Percentiles rank a stretch among this genome's conserved stretches.
Conservation (phyloP, 306 rosid genomes). For the Senna siamea region DNA sequence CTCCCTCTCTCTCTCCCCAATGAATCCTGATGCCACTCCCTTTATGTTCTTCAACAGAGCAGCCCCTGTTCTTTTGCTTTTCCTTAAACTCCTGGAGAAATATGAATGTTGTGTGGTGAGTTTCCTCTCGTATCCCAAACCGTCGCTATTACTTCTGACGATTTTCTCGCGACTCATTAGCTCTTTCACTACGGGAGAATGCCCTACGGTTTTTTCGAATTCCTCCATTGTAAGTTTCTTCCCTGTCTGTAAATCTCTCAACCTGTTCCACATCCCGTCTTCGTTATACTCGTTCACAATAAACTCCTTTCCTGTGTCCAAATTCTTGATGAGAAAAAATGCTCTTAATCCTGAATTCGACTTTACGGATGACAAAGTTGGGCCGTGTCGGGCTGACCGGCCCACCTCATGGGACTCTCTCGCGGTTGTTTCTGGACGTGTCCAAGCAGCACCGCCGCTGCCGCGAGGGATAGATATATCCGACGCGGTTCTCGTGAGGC, state of each 20-base stretch:
- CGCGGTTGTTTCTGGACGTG: not conserved
- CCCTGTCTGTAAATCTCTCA: slow-evolving; percentile 82
- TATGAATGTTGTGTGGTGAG: slow-evolving; percentile 36
- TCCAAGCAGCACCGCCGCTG: slow-evolving; percentile 10
- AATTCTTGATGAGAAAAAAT: slow-evolving; percentile 70
- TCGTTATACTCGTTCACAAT: slow-evolving; percentile 70
- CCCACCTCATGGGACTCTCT: not conserved
- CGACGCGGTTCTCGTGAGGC: slow-evolving; percentile 55
- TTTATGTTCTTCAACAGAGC: slow-evolving; percentile 70
- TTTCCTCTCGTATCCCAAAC: slow-evolving; percentile 44
- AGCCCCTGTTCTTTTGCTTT: slow-evolving; percentile 77
- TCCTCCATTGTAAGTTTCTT: slow-evolving; percentile 86
- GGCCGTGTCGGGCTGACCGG: not conserved
- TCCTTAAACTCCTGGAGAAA: slow-evolving; percentile 62
- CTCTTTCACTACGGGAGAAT: slow-evolving; percentile 69
- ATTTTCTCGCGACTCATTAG: slow-evolving; percentile 64
- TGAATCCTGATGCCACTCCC: slow-evolving; percentile 66
- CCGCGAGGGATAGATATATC: slow-evolving; percentile 12
- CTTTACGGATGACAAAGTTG: slow-evolving; percentile 27
- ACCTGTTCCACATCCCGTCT: slow-evolving; percentile 77
- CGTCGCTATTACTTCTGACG: not conserved
- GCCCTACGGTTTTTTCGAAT: slow-evolving; percentile 71
- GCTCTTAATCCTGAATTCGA: slow-evolving; percentile 48
- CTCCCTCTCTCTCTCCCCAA: slow-evolving; percentile 64
- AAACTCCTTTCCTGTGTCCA: slow-evolving; percentile 86